Evolutionary conservation across 352 stramenopile species (phyloP), one percentile per base, ranked within the genome.

Genomic region (Aphanomyces stellatus): DNA sequence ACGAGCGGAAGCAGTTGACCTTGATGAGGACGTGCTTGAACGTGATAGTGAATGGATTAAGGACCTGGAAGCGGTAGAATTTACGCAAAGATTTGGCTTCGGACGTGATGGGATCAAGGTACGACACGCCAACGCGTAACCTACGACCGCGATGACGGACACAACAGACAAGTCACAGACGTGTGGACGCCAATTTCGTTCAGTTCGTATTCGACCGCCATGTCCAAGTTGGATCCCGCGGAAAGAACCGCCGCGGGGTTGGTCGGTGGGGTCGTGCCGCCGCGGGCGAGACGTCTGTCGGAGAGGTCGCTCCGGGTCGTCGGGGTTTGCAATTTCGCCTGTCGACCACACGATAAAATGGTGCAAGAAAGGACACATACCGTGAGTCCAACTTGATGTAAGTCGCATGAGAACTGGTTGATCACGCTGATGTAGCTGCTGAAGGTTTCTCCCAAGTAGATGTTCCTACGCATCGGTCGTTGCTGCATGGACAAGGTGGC

Each of bases 401-500:
- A 51, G 22, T 91, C 81, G 28, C 80, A 92, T 35, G 80, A 76
- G 71, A 90, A 94, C 60, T 87, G 86, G 72, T 97, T 97, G 59
- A 96, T 91, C 22, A 97, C 88, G 62, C 81, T 93, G 73, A 97
- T 95, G 75, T 96, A 97, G 74, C 88, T 95, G 75, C 85, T 95
- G 69, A 97, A 97, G 24, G 84, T 95, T 75, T 97, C 94, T 69
- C 89, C 89, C 53, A 95, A 74, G 66, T 96, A 97, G 53, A 97
- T 97, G 71, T 96, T 89, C 30, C 86, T 94, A 56, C 1, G 48
- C 43, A 51, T 11, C 22, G 19, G 1, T 3, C 10, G 46, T 53
- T n/a, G 34, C 19, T 61, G 24, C 34, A 62, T 62, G 28, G n/a
- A n/a, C n/a, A n/a, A 71, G 17, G 19, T 22, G 3, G 31, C 22